These are phyloP conservation scores for Apium graveolens DNA, from an alignment of 129 eudicot species.

Conservation along the genomic window DNA sequence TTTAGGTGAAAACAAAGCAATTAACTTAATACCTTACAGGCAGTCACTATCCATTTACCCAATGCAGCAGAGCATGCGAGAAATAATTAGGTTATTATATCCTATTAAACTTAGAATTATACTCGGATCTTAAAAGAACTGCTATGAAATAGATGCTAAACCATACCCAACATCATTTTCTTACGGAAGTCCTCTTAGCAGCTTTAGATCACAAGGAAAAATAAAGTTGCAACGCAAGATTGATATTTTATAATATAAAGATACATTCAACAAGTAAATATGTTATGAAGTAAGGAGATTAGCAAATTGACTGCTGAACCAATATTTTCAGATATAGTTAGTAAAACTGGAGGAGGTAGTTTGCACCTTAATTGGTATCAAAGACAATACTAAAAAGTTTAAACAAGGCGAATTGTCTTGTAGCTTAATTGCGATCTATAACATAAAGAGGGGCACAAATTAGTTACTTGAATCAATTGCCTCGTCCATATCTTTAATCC, in stretches of 20 bases:
- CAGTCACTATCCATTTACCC: neutral
- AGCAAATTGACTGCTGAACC: neutral
- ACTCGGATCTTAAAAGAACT: neutral
- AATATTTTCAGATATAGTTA: neutral
- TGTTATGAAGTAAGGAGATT: neutral
- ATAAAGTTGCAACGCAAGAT: neutral
- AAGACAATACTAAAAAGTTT: neutral
- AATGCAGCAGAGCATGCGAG: neutral
- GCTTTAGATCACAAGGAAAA: neutral
- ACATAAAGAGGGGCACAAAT: neutral
- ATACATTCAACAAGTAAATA: neutral
- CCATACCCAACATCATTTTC: neutral
- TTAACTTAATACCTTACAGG: neutral
- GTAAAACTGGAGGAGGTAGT: neutral
- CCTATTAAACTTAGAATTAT: neutral
- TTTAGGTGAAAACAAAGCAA: neutral
- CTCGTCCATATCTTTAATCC: neutral
- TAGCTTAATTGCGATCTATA: neutral
- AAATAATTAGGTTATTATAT: neutral
- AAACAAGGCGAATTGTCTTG: neutral
- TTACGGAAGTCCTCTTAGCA: neutral
- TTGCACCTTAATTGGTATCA: neutral
- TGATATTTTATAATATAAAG: neutral
- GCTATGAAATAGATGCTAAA: neutral
- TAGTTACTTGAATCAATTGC: neutral